Percentiles rank a stretch among this genome's conserved stretches.
Evolutionary conservation across 106 monocot genomes (phyloP).

Genomic region (Allium sativum): DNA sequence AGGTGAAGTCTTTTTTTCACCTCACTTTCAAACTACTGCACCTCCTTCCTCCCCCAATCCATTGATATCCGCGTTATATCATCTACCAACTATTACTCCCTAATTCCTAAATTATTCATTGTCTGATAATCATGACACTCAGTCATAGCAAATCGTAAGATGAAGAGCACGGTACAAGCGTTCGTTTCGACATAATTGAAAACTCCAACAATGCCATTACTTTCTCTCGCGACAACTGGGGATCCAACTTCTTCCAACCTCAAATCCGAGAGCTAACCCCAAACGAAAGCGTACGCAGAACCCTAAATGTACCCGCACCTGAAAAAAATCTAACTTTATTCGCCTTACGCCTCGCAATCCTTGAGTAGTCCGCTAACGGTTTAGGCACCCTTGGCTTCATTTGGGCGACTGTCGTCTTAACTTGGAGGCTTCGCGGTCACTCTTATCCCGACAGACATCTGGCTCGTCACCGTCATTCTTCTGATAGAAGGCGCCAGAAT

Average conservation of each 20-base stretch:
- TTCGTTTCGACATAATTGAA: no score
- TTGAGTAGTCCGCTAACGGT: constrained; percentile 75
- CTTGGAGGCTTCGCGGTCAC: constrained; percentile 75
- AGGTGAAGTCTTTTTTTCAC: no score
- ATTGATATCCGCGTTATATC: no score
- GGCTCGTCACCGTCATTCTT: constrained; percentile 62
- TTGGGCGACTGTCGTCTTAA: constrained; percentile 87
- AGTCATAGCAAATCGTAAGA: no score
- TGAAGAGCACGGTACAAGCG: no score
- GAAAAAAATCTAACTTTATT: constrained; percentile 65
- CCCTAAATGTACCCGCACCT: constrained; percentile 13
- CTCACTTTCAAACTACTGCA: no score
- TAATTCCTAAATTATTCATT: no score
- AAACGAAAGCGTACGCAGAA: not conserved
- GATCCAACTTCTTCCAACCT: constrained; percentile 11
- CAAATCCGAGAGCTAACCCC: constrained; percentile 7
- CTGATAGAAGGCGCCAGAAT: constrained; percentile 72
- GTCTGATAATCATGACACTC: no score
- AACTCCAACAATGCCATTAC: no score
- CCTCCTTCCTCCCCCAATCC: no score
- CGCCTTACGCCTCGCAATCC: constrained; percentile 59
- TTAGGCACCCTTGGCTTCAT: constrained; percentile 69
- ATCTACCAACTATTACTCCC: no score
- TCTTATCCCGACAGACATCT: constrained; percentile 54
- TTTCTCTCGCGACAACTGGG: not conserved